Percentiles rank a stretch among this genome's conserved stretches.
Evolutionary conservation across 106 monocot species (phyloP).

Genomic region (Allium sativum): DNA sequence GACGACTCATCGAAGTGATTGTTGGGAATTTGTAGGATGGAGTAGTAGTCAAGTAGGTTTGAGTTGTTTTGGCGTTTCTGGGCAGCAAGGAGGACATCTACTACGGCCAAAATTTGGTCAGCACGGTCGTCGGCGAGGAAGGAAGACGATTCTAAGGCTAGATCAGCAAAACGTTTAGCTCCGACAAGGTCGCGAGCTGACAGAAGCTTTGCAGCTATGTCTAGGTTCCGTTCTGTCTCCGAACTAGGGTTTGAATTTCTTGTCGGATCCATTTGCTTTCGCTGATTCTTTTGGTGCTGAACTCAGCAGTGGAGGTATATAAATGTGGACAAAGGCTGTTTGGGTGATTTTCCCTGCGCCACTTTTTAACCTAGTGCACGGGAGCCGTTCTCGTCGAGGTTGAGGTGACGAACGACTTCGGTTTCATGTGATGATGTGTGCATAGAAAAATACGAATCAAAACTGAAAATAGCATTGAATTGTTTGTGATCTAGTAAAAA

Average conservation of each 20-base stretch:
- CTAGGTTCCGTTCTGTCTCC: slow-evolving; percentile 9
- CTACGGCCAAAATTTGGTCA: slow-evolving; percentile 24
- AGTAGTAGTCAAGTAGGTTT: slow-evolving; percentile 17
- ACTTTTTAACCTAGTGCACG: no score
- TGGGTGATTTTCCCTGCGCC: no score
- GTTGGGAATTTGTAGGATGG: slow-evolving; percentile 15
- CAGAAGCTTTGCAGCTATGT: slow-evolving; percentile 18
- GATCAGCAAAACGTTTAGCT: slow-evolving; percentile 22
- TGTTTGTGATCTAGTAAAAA: no score
- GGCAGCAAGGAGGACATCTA: slow-evolving; percentile 18
- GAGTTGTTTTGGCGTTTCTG: slow-evolving; percentile 3
- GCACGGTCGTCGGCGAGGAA: slow-evolving; percentile 13
- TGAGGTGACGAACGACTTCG: no score
- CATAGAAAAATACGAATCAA: no score
- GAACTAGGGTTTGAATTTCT: neutral
- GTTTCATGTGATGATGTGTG: no score
- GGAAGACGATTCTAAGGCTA: slow-evolving; percentile 10
- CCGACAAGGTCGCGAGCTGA: slow-evolving; percentile 16
- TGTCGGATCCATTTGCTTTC: slow-evolving; percentile 3
- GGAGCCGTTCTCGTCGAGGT: no score
- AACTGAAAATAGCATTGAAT: no score
- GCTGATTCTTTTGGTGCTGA: no score
- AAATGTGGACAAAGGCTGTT: no score
- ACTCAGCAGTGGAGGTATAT: no score
- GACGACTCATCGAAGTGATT: slow-evolving; percentile 1